Conservation (phyloP, 169 alveolate species). For the Babesia caballi region DNA sequence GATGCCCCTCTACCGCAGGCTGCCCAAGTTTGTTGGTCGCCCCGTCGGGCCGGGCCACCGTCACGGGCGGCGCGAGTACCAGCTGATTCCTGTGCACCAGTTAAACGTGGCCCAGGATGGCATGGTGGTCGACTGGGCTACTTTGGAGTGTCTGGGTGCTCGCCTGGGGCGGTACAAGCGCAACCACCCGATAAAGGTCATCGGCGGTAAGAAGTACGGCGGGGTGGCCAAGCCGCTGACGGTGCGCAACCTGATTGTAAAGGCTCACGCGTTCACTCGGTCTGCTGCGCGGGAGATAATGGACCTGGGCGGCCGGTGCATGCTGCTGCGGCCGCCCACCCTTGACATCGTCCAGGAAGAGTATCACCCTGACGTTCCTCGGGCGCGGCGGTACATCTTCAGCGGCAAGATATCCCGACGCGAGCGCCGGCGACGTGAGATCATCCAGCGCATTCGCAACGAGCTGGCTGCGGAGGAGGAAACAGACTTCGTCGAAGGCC, state of each 20-base stretch:
- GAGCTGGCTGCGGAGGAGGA: no score
- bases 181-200: slow-evolving; percentile 72
- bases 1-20: slow-evolving; percentile 73
- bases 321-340: slow-evolving; percentile 70
- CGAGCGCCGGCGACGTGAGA: slow-evolving; percentile 57
- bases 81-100: slow-evolving; percentile 69
- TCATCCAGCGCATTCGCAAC: slow-evolving; percentile 20
- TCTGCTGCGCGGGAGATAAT: slow-evolving; percentile 75
- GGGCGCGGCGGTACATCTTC: slow-evolving; percentile 72
- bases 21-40: slow-evolving; percentile 76
- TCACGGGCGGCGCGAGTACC: slow-evolving; percentile 60
- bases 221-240: slow-evolving; percentile 54
- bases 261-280: slow-evolving; percentile 75
- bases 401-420: slow-evolving; percentile 73
- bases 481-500: no score
- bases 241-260: slow-evolving; percentile 68
- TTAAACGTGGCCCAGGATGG: slow-evolving; percentile 66
- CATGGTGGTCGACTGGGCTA: slow-evolving; percentile 74
- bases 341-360: slow-evolving; percentile 74
- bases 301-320: slow-evolving; percentile 71
- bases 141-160: slow-evolving; percentile 69
- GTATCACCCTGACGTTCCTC: slow-evolving; percentile 71
- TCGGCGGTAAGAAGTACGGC: slow-evolving; percentile 53
- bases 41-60: slow-evolving; percentile 78
- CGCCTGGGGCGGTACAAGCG: slow-evolving; percentile 72